phyloP scores from a whole-genome alignment of 2,329 filamentous ascomycete species.

The Calonectria ilicicola region DNA sequence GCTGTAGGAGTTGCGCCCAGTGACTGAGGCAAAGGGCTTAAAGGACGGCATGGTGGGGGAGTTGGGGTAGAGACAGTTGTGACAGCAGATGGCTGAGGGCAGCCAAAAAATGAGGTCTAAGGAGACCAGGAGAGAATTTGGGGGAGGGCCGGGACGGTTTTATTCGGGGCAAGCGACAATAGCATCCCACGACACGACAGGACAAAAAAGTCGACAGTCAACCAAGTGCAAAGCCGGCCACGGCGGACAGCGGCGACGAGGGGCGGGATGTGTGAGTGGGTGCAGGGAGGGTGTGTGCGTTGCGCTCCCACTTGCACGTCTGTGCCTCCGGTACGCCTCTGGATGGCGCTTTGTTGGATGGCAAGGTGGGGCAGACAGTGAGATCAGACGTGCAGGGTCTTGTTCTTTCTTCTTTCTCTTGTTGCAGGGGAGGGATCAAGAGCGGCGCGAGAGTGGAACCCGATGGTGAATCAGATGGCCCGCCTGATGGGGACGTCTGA shows the following conservation, averaged over 20 bases:
- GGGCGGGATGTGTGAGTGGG: slow-evolving; percentile 23
- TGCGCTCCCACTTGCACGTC: neutral
- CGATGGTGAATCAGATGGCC: slow-evolving; percentile 28
- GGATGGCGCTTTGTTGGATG: slow-evolving; percentile 3
- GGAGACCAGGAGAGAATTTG: neutral
- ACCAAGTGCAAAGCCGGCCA: slow-evolving; percentile 15
- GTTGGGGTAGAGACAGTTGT: slow-evolving; percentile 17
- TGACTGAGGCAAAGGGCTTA: slow-evolving; percentile 66
- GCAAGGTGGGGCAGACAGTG: slow-evolving; percentile 28
- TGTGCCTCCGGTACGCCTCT: slow-evolving; percentile 3
- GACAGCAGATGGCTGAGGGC: slow-evolving; percentile 22
- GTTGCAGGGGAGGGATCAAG: slow-evolving; percentile 35
- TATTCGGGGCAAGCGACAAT: slow-evolving; percentile 38
- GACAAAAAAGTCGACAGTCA: slow-evolving; percentile 12
- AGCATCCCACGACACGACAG: slow-evolving; percentile 27
- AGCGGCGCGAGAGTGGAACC: slow-evolving; percentile 39
- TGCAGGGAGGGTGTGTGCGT: slow-evolving; percentile 3
- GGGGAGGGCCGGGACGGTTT: slow-evolving; percentile 43
- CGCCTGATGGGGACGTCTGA: slow-evolving; percentile 19
- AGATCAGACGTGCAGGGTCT: slow-evolving; percentile 18
- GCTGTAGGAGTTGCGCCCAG: slow-evolving; percentile 62
- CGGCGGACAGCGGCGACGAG: slow-evolving; percentile 16
- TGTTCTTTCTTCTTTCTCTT: neutral
- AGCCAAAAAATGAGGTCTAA: slow-evolving; percentile 36
- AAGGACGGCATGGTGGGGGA: slow-evolving; percentile 64